phyloP scores from a whole-genome alignment of 148 eudicot species.

The Chenopodium formosanum region DNA sequence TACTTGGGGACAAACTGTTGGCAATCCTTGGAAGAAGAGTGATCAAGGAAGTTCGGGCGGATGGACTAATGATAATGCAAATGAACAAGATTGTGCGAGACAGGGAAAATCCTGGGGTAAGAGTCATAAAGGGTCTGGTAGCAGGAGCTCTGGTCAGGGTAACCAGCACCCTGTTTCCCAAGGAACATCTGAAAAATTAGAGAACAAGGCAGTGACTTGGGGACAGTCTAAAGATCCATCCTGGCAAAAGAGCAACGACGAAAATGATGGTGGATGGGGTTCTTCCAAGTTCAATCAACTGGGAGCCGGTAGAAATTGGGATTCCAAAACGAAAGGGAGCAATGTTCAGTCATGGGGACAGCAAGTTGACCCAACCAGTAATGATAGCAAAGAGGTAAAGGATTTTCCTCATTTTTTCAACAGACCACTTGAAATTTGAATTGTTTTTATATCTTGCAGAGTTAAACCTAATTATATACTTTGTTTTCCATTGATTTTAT shows the following conservation, averaged over 20 bases:
- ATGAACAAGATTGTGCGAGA: background rate
- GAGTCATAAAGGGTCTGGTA: background rate
- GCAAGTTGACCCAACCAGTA: slow-evolving; percentile 17
- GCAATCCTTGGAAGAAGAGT: slow-evolving; percentile 2
- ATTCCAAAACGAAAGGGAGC: slow-evolving; percentile 21
- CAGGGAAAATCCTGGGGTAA: background rate
- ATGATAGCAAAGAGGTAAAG: slow-evolving; percentile 17
- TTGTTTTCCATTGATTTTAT: too few relatives aligned
- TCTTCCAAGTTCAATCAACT: slow-evolving; percentile 8
- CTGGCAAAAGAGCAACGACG: slow-evolving; percentile 22
- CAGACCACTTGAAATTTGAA: background rate
- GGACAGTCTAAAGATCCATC: slow-evolving; percentile 20
- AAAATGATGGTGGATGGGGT: slow-evolving; percentile 18
- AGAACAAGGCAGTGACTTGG: slow-evolving; percentile 20
- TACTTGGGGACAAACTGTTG: slow-evolving; percentile 12
- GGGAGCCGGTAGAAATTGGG: slow-evolving; percentile 21
- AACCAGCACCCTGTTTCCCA: background rate
- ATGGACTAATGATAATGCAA: slow-evolving; percentile 15
- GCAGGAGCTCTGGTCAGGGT: slow-evolving; percentile 15
- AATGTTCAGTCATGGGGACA: slow-evolving; percentile 28
- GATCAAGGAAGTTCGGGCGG: slow-evolving; percentile 1
- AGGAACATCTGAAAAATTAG: background rate
- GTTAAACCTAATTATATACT: background rate
- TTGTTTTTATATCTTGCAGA: background rate
- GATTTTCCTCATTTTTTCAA: background rate